Evolutionary conservation across 2,329 filamentous ascomycete genomes (phyloP).

Genomic region (Rhytidhysteron rufulum): DNA sequence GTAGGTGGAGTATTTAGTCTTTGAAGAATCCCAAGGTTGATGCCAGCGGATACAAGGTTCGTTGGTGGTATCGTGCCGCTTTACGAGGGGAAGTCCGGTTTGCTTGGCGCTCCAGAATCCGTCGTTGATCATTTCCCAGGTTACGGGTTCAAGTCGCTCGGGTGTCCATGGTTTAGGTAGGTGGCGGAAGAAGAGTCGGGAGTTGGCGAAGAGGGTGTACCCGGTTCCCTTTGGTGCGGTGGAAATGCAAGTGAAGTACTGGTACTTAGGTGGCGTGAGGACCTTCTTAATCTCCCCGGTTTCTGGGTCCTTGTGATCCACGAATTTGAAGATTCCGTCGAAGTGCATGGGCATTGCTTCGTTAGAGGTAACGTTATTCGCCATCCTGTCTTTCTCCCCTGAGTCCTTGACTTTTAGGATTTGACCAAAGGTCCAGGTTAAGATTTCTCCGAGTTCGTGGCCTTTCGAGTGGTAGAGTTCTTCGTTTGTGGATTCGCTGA

Average conservation of each 20-base stretch:
- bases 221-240: conserved; percentile 49
- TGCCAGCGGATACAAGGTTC: conserved; percentile 53
- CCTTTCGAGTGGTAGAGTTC: conserved; percentile 46
- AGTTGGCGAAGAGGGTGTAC: conserved; percentile 53
- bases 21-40: conserved; percentile 52
- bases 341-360: conserved; percentile 56
- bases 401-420: conserved; percentile 60
- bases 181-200: conserved; percentile 48
- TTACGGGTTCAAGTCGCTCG: conserved; percentile 38
- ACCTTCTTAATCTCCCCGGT: conserved; percentile 32
- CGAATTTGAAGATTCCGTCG: conserved; percentile 55
- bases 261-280: conserved; percentile 37
- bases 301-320: conserved; percentile 36
- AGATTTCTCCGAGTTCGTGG: conserved; percentile 45
- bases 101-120: conserved; percentile 46
- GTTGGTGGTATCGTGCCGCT: conserved; percentile 44
- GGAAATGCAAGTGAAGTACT: conserved; percentile 49
- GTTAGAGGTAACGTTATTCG: conserved; percentile 52
- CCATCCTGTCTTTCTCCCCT: conserved; percentile 42
- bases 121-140: conserved; percentile 48
- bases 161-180: conserved; percentile 38
- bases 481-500: conserved; percentile 45
- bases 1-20: conserved; percentile 50
- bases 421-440: conserved; percentile 55
- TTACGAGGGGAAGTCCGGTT: conserved; percentile 43